Evolutionary conservation across 1,139 yeast genomes (phyloP), one percentile per base, ranked within the genome.

Genomic region (Meyerozyma carpophila): DNA sequence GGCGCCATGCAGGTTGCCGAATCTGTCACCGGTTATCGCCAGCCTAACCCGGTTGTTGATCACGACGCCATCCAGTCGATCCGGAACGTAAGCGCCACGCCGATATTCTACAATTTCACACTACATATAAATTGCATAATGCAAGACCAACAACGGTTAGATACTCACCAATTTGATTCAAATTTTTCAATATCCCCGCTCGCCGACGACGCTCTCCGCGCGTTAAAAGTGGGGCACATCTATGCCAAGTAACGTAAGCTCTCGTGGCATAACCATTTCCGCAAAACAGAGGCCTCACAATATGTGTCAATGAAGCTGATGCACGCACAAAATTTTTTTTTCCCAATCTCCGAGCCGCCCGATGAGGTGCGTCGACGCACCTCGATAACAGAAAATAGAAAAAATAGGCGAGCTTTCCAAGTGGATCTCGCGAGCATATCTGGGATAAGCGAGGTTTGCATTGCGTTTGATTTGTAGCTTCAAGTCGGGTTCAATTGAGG

Each of bases 201-300:
- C 34, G 34, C 34, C 9, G 14, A 31, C 34, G 10, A 31, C 20
- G 34, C 14, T n/a, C 34, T 31, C 34, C 34, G 20, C 34, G 16
- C 34, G 10, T 5, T 31, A 13, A 9, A 13, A 31, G 34, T 31
- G 34, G 34, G 34, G 34, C 20, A 31, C 14, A 31, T 31, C 16
- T n/a, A 6, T 31, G 34, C 34, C 34, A 31, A 31, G 34, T 11
- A 13, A 31, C 14, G 16, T 31, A 5, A 10, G 16, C 9, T 34
- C 26, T 34, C 37, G 37, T 34, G 37, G 37, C 11, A 20, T 7
- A 18, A 34, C 37, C 37, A 34, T 34, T 32, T 32, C 37, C 37
- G 16, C 24, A 34, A 16, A 18, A 21, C 26, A 18, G 37, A 34
- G 27, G n/a, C 26, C 5, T 29, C 32, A 14, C 14, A 28, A 28